Evolutionary conservation across 2,329 filamentous ascomycete genomes (phyloP).

Genomic region (Ustulina deusta): DNA sequence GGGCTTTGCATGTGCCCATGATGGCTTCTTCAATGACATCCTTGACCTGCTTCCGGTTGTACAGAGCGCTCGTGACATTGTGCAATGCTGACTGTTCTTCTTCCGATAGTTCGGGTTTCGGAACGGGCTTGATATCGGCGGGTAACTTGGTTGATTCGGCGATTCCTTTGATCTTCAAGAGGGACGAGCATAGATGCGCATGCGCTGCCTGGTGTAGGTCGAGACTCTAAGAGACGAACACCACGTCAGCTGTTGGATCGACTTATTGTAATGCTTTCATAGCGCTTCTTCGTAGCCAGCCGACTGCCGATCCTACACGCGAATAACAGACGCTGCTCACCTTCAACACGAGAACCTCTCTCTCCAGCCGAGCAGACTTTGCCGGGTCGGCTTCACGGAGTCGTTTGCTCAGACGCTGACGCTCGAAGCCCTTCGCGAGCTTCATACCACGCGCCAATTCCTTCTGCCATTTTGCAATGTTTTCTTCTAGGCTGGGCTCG

Average conservation of each 20-base stretch:
- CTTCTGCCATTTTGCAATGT: slow-evolving; percentile 67
- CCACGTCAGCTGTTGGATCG: slow-evolving; percentile 22
- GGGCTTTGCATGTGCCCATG: slow-evolving; percentile 60
- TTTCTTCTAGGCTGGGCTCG: slow-evolving; percentile 60
- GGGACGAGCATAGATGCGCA: slow-evolving; percentile 66
- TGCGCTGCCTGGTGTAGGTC: slow-evolving; percentile 69
- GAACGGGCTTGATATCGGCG: slow-evolving; percentile 60
- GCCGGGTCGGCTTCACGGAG: slow-evolving; percentile 62
- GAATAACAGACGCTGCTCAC: slow-evolving; percentile 51
- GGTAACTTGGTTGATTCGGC: slow-evolving; percentile 65
- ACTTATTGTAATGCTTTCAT: neutral
- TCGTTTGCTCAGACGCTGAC: slow-evolving; percentile 77
- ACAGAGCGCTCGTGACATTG: slow-evolving; percentile 70
- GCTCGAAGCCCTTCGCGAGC: slow-evolving; percentile 79
- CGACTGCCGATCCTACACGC: too few relatives aligned
- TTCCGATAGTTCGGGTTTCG: slow-evolving; percentile 64
- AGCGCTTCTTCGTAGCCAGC: neutral
- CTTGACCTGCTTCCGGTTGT: slow-evolving; percentile 64
- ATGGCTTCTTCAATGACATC: slow-evolving; percentile 63
- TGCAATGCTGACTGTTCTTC: slow-evolving; percentile 65
- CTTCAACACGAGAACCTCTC: slow-evolving; percentile 69
- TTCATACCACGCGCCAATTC: slow-evolving; percentile 76
- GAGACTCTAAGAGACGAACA: slow-evolving; percentile 58
- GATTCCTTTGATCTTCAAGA: slow-evolving; percentile 66
- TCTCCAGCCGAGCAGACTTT: slow-evolving; percentile 70